A percentile compares a stretch with the other conserved stretches of the same genome.
phyloP scores from a whole-genome alignment of 257 asterid species.

The Nemophila menziesii region DNA sequence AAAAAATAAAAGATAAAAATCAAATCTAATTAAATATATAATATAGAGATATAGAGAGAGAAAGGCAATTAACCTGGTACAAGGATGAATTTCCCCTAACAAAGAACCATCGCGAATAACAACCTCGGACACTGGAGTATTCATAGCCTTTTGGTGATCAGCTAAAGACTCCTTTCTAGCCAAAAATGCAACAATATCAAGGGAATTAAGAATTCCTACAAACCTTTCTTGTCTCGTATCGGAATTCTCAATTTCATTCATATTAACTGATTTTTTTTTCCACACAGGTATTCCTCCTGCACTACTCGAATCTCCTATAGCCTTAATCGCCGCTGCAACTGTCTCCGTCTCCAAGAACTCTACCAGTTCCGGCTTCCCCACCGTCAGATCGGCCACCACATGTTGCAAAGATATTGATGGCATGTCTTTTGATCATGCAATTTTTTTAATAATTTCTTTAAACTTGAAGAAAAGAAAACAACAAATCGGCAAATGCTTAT shows the following conservation, averaged over 20 bases:
- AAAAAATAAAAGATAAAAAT: too few species aligned
- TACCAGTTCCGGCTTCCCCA: slow-evolving; percentile 87
- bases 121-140: slow-evolving; percentile 76
- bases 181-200: slow-evolving; percentile 78
- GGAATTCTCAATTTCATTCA: slow-evolving; percentile 44
- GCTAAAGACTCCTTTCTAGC: slow-evolving; percentile 58
- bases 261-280: slow-evolving; percentile 59
- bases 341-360: slow-evolving; percentile 81
- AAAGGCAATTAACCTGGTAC: slow-evolving; percentile 48
- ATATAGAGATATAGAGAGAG: neutral
- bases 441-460: too few species aligned
- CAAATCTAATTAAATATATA: neutral
- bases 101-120: slow-evolving; percentile 48
- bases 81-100: slow-evolving; percentile 85
- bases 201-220: slow-evolving; percentile 73
- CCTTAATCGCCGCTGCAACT: slow-evolving; percentile 69
- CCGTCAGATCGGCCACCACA: slow-evolving; percentile 98
- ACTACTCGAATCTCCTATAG: slow-evolving; percentile 66
- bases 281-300: slow-evolving; percentile 91
- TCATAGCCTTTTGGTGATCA: slow-evolving; percentile 62
- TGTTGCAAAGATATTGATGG: slow-evolving; percentile 82
- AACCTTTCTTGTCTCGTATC: slow-evolving; percentile 72
- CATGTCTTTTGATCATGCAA: slow-evolving; percentile 23
- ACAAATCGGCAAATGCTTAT: too few species aligned
- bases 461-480: too few species aligned